Evolutionary conservation across 2,329 filamentous ascomycete species (phyloP), one percentile per base, ranked within the genome.

Genomic region (Didymella lethalis): DNA sequence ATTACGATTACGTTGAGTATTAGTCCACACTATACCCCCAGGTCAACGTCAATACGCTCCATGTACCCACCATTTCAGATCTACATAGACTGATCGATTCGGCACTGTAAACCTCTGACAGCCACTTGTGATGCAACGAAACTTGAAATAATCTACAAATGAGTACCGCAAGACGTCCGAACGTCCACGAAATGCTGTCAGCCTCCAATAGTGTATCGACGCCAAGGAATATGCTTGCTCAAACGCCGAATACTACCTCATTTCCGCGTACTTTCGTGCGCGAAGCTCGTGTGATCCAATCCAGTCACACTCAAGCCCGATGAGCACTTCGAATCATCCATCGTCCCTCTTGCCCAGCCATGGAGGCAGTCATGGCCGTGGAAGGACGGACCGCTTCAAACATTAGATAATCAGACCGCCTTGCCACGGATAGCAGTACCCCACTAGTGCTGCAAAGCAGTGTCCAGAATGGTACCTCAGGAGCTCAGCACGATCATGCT

Each of bases 371-470:
- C 36, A 40, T 18, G 36, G 7, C 36, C 36, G 18, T 20, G 31
- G 29, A 32, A 14, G 16, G 36, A 40, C 7, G n/a, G 36, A 40
- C n/a, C n/a, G 20, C 2, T 2, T 12, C 43, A 47, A 12, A 23
- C 12, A 25, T 18, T 34, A 50, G 16, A 58, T 25, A 7, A 58
- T 46, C 6, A 26, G 31, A 1, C 45, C 56, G 26, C 26, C 25
- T 16, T 54, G 43, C 8, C 45, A 54, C 10, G 56, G 56, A 45
- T 58, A 58, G 10, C 53, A 50, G n/a, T 41, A 46, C 8, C 50
- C 50, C 4, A 40, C 34, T 0, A 58, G 11, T 3, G 56, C 55
- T 6, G 26, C 50, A 46, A 54, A 58, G 46, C 50, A 58, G 28
- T 54, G 49, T 7, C 46, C 56, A 7, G 40, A 26, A 12, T 49